These are phyloP conservation scores for Apophysomyces elegans DNA, from an alignment of 371 early-diverging fungal genomes.

Conservation along the genomic window DNA sequence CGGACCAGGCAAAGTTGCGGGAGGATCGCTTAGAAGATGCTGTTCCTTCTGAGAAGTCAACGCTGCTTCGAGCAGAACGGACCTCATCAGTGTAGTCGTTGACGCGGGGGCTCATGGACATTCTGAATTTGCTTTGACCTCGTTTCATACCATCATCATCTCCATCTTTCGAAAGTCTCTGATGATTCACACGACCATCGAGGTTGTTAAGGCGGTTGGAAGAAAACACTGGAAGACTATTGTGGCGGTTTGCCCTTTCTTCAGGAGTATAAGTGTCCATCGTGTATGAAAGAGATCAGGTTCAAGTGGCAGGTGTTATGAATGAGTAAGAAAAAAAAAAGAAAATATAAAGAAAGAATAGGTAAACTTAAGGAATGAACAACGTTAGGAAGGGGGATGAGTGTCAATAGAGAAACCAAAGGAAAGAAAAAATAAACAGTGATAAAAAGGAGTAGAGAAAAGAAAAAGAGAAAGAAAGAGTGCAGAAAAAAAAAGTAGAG, in stretches of 20 bases:
- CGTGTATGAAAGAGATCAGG: background rate
- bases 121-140: slow-evolving; percentile 1
- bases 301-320: background rate
- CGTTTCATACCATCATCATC: slow-evolving; percentile 9
- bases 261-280: slow-evolving; percentile 5
- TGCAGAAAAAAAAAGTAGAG: background rate
- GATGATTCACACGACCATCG: background rate
- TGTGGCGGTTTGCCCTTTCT: slow-evolving; percentile 8
- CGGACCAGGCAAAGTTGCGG: slow-evolving; percentile 6
- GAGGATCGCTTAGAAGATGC: slow-evolving; percentile 4
- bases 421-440: background rate
- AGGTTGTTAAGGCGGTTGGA: background rate
- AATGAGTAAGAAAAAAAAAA: background rate
- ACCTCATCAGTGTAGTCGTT: background rate
- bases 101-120: background rate
- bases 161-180: slow-evolving; percentile 8
- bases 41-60: slow-evolving; percentile 1
- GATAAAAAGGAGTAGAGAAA: background rate
- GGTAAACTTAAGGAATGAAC: background rate
- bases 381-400: background rate
- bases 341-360: too few species aligned
- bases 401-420: background rate
- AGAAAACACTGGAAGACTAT: slow-evolving; percentile 2
- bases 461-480: slow-evolving; percentile 6
- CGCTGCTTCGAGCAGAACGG: slow-evolving; percentile 4